Conservation (phyloP, 176 grass and related monocot species). For the Aegilops speltoides region DNA sequence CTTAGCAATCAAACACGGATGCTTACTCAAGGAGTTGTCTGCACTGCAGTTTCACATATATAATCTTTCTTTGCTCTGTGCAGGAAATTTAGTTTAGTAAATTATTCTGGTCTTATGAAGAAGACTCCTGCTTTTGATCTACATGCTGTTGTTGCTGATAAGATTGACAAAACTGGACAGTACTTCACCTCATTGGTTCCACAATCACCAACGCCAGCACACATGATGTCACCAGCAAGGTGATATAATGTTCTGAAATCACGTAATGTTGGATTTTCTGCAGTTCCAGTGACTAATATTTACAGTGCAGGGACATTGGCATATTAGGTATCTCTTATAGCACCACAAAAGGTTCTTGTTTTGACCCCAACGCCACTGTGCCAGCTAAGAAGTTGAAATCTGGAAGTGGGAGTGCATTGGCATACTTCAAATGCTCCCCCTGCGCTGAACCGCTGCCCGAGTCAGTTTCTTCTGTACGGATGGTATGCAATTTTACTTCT, state of each 20-base stretch:
- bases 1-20: slow-evolving; percentile 3
- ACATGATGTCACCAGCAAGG: slow-evolving; percentile 29
- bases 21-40: slow-evolving; percentile 23
- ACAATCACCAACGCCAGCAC: slow-evolving; percentile 4
- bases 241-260: neutral
- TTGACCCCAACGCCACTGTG: slow-evolving; percentile 14
- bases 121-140: slow-evolving; percentile 28
- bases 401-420: slow-evolving; percentile 6
- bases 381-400: slow-evolving; percentile 42
- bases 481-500: slow-evolving; percentile 17
- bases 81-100: slow-evolving; percentile 41
- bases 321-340: slow-evolving; percentile 19
- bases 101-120: slow-evolving; percentile 9
- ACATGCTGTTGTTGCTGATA: slow-evolving; percentile 12
- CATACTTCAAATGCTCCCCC: neutral
- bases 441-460: slow-evolving; percentile 2
- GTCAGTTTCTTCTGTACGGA: neutral
- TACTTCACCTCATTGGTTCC: slow-evolving; percentile 21
- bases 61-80: slow-evolving; percentile 25
- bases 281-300: neutral
- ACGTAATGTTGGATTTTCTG: neutral
- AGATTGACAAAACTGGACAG: slow-evolving; percentile 16
- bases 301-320: slow-evolving; percentile 5
- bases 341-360: neutral
- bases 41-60: slow-evolving; percentile 15